Conservation (phyloP, 331 rosid species). For the Malus hybrid region DNA sequence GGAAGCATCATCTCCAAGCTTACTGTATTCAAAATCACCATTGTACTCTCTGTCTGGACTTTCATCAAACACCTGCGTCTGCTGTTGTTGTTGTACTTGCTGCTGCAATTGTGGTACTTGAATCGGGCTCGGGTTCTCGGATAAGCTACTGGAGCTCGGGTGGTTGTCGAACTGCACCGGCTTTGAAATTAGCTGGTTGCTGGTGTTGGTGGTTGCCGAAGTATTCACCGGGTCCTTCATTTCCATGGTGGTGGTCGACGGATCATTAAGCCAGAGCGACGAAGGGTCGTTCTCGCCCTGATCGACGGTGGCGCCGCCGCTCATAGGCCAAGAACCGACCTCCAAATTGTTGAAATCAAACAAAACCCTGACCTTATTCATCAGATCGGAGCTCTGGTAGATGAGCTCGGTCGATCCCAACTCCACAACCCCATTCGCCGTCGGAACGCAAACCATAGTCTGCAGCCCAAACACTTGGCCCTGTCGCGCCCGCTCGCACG, state of each 20-base stretch:
- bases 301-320: conserved; percentile 20
- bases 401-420: too few relatives aligned
- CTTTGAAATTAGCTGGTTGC: conserved; percentile 15
- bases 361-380: too few relatives aligned
- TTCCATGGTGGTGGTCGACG: conserved; percentile 31
- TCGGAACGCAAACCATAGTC: too few relatives aligned
- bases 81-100: conserved; percentile 16
- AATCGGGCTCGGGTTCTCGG: conserved; percentile 50
- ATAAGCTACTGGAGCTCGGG: conserved; percentile 60
- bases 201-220: conserved; percentile 14
- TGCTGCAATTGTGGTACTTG: conserved; percentile 20
- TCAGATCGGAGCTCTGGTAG: too few relatives aligned
- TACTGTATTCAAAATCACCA: too few relatives aligned
- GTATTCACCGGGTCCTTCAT: conserved; percentile 39
- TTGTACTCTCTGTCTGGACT: too few relatives aligned
- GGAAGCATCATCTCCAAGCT: too few relatives aligned
- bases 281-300: conserved; percentile 86
- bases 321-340: too few relatives aligned
- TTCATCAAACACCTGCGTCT: conserved; percentile 16
- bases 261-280: conserved; percentile 60
- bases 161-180: conserved; percentile 47
- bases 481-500: too few relatives aligned
- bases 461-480: too few relatives aligned
- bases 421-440: too few relatives aligned
- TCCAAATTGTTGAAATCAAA: too few relatives aligned